Evolutionary conservation across 2,329 filamentous ascomycete species (phyloP), one percentile per base, ranked within the genome.

Genomic region (Nigrospora sphaerica): DNA sequence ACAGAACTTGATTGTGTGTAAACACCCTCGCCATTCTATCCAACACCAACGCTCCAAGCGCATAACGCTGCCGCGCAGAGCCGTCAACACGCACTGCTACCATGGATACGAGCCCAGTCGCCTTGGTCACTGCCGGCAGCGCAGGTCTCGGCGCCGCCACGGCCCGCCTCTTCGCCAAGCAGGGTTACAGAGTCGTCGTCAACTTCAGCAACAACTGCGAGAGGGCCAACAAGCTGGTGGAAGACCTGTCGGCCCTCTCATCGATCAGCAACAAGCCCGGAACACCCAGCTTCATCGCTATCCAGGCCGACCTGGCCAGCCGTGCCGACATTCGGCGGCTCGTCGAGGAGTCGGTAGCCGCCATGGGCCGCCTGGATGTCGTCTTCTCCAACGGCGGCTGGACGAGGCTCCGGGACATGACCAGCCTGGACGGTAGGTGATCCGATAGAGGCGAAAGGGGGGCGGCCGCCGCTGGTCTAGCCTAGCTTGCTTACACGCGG

Each of bases 351-450:
- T 76, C 80, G 1, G 71, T 83, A 41, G 65, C 73, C 23, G 65
- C 64, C n/a, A 72, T 88, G 52, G 85, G 83, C 5, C 80, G 83
- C 1, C 63, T 93, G n/a, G 87, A 93, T 65, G 74, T 89, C 36
- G 71, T 93, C 39, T 79, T 92, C 56, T 86, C 84, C 3, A 93
- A 93, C 62, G 85, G 85, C 9, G 75, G 76, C 3, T 80, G 75
- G 74, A 77, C 75, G 0, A 59, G 56, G 14, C 60, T 74, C n/a
- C 61, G 44, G 32, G 43, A 48, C 28, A 49, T 46, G 42, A 46
- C 40, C 6, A 46, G 46, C 14, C 43, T 48, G 14, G 40, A 46
- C 12, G 46, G 49, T 46, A 46, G 12, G 13, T 42, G 12, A 11
- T 28, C 19, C 10, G 23, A 28, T 28, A 5, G 10, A 1, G 5